Base-by-base conservation (phyloP, 2,329 filamentous ascomycete species). In the Pyricularia grisea region DNA sequence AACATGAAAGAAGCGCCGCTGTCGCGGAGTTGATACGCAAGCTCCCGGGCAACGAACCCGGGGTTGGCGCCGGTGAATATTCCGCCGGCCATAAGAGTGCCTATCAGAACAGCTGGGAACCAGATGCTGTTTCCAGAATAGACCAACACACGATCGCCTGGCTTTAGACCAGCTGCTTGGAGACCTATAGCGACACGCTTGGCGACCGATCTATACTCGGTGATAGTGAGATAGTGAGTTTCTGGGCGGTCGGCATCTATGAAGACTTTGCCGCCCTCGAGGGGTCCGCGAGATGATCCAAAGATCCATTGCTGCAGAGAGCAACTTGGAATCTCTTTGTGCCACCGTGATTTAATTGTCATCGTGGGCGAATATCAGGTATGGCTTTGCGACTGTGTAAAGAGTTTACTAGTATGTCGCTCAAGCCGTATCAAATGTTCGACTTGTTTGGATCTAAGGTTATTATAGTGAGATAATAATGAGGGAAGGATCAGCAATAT, bases 101-200 rank as follows among this genome's bases (percentile, higher is more conserved):
- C 92, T 77, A 93, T 82, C 68, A 94, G 87, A 1, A 92, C 81
- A 0, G 87, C 81, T 0, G 92, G 90, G 75, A 90, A 92, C 79
- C 90, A 92, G 17, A 94, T 77, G 72, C 85, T 89, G 78, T 94
- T 94, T 27, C 88, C 86, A 0, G 90, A 89, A 78, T 90, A 94
- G 25, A 94, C 79, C 65, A 94, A 80, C 4, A 94, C 87, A 2
- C 91, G 87, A 73, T 93, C 91, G 12, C 91, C 90, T 0, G 81
- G 80, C 71, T 87, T 79, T 23, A 94, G 79, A 0, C 92, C 92
- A 20, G 85, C 83, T 68, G 84, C 84, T 65, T 82, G 82, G 33
- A 93, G 80, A 0, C 92, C 92, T 1, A 87, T 81, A 0, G 91
- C 92, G 42, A 95, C 79, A 17, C 91, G 88, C 77, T 93, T 90